phyloP scores from a whole-genome alignment of 2,329 filamentous ascomycete species.

The Colletotrichum melonis region DNA sequence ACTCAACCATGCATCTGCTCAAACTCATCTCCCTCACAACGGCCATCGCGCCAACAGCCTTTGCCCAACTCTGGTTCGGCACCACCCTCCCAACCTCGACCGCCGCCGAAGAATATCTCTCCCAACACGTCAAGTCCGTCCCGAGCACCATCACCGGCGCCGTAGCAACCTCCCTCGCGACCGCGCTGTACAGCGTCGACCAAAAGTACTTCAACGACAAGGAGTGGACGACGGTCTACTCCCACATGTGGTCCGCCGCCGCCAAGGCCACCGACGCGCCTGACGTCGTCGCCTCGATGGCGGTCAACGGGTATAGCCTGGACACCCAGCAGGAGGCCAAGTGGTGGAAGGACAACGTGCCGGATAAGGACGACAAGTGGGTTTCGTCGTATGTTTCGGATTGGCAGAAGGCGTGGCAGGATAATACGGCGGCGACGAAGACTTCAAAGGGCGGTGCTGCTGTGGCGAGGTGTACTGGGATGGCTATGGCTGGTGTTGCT shows the following conservation, averaged over 20 bases:
- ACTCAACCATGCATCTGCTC: conserved; percentile 3
- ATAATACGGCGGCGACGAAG: background rate
- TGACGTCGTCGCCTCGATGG: conserved; percentile 31
- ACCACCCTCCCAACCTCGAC: conserved; percentile 12
- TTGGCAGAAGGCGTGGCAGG: background rate
- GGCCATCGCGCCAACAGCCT: background rate
- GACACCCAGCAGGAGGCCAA: background rate
- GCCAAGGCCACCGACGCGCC: conserved; percentile 33
- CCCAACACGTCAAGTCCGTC: background rate
- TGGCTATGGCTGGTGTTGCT: conserved; percentile 24
- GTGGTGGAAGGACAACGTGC: conserved; percentile 27
- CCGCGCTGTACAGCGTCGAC: conserved; percentile 33
- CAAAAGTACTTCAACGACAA: conserved; percentile 18
- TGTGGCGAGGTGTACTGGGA: conserved; percentile 13
- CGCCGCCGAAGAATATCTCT: conserved; percentile 14
- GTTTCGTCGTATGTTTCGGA: conserved; percentile 21
- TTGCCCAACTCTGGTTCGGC: background rate
- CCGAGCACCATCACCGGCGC: conserved; percentile 9
- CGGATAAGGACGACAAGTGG: conserved; percentile 10
- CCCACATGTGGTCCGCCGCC: conserved; percentile 35
- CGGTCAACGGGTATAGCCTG: background rate
- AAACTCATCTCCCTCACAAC: background rate
- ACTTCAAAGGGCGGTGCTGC: conserved; percentile 14
- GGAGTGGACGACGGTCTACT: conserved; percentile 27
- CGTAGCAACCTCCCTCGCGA: conserved; percentile 19